phyloP scores from a whole-genome alignment of 805 yeast species.

The Nakazawaea laoshanensis region DNA sequence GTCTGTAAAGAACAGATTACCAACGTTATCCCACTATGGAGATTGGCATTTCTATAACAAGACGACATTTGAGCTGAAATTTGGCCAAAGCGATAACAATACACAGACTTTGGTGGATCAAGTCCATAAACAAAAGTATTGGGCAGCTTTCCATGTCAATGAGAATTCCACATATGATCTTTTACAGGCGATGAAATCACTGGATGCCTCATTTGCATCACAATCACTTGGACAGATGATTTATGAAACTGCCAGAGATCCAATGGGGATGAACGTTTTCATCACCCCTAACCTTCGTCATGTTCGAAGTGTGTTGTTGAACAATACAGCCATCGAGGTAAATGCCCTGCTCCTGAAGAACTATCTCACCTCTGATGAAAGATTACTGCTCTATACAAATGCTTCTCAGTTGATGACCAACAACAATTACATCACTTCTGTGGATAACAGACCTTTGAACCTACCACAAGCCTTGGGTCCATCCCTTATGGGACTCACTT shows the following conservation, averaged over 20 bases:
- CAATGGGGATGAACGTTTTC: slow-evolving; percentile 33
- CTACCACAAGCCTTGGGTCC: slow-evolving; percentile 53
- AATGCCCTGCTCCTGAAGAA: neutral
- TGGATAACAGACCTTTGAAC: slow-evolving; percentile 42
- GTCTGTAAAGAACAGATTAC: slow-evolving; percentile 17
- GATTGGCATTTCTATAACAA: slow-evolving; percentile 27
- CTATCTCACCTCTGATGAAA: neutral
- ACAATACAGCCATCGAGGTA: neutral
- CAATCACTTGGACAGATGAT: slow-evolving; percentile 24
- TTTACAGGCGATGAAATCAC: slow-evolving; percentile 28
- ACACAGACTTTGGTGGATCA: no score
- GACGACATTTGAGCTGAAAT: slow-evolving; percentile 17
- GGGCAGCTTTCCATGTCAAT: slow-evolving; percentile 53
- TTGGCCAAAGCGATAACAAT: slow-evolving; percentile 20
- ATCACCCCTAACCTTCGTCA: slow-evolving; percentile 32
- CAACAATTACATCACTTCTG: slow-evolving; percentile 15
- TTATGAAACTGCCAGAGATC: slow-evolving; percentile 62
- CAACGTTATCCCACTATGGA: slow-evolving; percentile 15
- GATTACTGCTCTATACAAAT: neutral
- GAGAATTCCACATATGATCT: slow-evolving; percentile 36
- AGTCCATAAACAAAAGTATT: slow-evolving; percentile 51
- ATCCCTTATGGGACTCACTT: slow-evolving; percentile 67
- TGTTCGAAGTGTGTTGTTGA: slow-evolving; percentile 24
- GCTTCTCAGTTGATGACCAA: slow-evolving; percentile 9
- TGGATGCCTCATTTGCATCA: slow-evolving; percentile 22